Evolutionary conservation across 177 flowering plant genomes (phyloP), one percentile per base, ranked within the genome.

Genomic region (Vitis hybrid): DNA sequence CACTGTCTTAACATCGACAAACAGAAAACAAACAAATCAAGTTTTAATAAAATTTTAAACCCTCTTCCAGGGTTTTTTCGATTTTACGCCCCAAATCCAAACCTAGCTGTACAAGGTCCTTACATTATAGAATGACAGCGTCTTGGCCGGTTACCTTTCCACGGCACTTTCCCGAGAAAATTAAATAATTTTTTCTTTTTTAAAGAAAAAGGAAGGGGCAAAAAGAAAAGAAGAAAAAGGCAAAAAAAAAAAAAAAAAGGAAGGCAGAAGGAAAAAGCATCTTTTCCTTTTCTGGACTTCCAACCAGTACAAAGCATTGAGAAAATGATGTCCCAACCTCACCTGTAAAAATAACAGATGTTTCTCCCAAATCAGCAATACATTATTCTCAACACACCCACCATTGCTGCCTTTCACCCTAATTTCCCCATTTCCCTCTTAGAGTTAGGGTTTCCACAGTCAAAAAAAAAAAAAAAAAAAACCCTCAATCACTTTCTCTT

Each of bases 281-380:
- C 48, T 67, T 11, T 58, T 10, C n/a, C 17, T 39, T 60, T 60
- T 50, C 3, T 34, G 19, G 62, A 67, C 50, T 23, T 51, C 17
- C 51, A 21, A 66, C 57, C 55, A 3, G 12, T 7, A 14, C 2
- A 62, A 64, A 39, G 51, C 56, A 63, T 6, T n/a, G 9, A 56
- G 75, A 62, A 68, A 67, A 56, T 23, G 68, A 68, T 62, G 68
- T 26, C 61, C 51, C 68, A 56, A 68, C 26, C 62, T 23, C 15
- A 56, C 49, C 71, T 56, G 57, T 48, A 52, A 61, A 21, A 55
- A 61, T 11, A 62, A 51, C 13, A 62, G 10, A 18, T 62, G 71
- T 32, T 49, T 56, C 76, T 39, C 62, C 63, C 26, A 48, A 21
- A 55, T 68, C 64, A 73, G 76, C 30, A 32, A 60, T 60, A 60